A percentile compares a stretch with the other conserved stretches of the same genome.
Conservation (phyloP, 306 rosid species). For the Lablab purpureus region DNA sequence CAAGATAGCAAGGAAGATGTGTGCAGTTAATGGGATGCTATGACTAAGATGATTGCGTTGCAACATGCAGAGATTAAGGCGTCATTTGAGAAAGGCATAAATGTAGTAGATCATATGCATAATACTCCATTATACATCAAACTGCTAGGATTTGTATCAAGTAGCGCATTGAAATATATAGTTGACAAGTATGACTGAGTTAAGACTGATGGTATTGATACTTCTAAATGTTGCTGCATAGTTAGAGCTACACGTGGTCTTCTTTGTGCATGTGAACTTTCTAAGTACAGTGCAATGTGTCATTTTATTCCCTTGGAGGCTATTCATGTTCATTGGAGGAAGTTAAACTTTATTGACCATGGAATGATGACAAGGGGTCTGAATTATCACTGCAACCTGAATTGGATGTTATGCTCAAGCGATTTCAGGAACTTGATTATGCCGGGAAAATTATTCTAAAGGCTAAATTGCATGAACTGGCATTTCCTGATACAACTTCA, state of each 20-base stretch:
- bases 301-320: not conserved
- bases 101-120: not conserved
- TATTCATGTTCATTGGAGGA: constrained; percentile 1
- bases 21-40: constrained; percentile 10
- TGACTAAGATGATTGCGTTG: not conserved
- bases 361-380: not conserved
- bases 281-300: not conserved
- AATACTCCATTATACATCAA: not conserved
- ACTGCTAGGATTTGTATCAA: not conserved
- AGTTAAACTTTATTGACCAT: not conserved
- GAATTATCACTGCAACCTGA: not conserved
- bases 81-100: not conserved
- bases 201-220: not conserved
- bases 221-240: not conserved
- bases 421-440: not conserved
- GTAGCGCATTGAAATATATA: not conserved
- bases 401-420: not conserved
- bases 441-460: not conserved
- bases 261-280: constrained; percentile 1
- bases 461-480: not conserved
- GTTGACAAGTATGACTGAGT: not conserved
- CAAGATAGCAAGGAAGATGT: not conserved
- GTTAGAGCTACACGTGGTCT: constrained; percentile 9
- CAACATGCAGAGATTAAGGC: not conserved
- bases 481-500: not conserved